phyloP scores from a whole-genome alignment of 1,139 yeast genomes.

The Kodamaea alishanica region DNA sequence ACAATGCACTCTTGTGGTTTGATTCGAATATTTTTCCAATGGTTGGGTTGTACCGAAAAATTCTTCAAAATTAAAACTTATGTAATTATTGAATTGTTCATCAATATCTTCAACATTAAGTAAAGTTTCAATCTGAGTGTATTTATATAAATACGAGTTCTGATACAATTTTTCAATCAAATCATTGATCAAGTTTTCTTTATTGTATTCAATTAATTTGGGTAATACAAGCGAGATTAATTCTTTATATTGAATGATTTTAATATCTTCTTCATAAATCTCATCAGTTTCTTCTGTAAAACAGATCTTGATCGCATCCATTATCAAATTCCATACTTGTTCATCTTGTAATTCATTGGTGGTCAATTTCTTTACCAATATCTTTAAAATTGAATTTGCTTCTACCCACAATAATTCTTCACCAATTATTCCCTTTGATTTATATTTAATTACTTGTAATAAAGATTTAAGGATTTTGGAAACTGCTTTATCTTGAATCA shows the following conservation, averaged over 20 bases:
- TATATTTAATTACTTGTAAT: slow-evolving; percentile 19
- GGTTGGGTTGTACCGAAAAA: slow-evolving; percentile 35
- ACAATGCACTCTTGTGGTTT: slow-evolving; percentile 30
- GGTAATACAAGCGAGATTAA: slow-evolving; percentile 45
- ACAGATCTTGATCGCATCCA: slow-evolving; percentile 42
- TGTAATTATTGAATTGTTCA: slow-evolving; percentile 17
- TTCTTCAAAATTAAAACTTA: slow-evolving; percentile 22
- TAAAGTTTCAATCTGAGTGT: slow-evolving; percentile 39
- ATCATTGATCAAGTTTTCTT: slow-evolving; percentile 31
- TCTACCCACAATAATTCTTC: slow-evolving; percentile 43
- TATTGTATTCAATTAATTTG: slow-evolving; percentile 19
- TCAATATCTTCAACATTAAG: slow-evolving; percentile 6
- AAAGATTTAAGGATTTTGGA: slow-evolving; percentile 20
- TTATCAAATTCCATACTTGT: slow-evolving; percentile 39
- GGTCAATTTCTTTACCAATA: slow-evolving; percentile 20
- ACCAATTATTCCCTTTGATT: slow-evolving; percentile 32
- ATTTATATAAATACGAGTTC: slow-evolving; percentile 49
- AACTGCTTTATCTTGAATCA: slow-evolving; percentile 48
- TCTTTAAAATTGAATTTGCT: slow-evolving; percentile 31
- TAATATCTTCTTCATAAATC: slow-evolving; percentile 41
- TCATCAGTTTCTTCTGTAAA: slow-evolving; percentile 28
- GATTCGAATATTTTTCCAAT: slow-evolving; percentile 20
- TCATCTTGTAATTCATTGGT: slow-evolving; percentile 22
- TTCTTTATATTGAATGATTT: slow-evolving; percentile 42
- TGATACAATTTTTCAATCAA: slow-evolving; percentile 32